These are phyloP conservation scores for Cercospora brassicicola DNA, from an alignment of 2,329 filamentous ascomycete genomes.

Conservation along the genomic window DNA sequence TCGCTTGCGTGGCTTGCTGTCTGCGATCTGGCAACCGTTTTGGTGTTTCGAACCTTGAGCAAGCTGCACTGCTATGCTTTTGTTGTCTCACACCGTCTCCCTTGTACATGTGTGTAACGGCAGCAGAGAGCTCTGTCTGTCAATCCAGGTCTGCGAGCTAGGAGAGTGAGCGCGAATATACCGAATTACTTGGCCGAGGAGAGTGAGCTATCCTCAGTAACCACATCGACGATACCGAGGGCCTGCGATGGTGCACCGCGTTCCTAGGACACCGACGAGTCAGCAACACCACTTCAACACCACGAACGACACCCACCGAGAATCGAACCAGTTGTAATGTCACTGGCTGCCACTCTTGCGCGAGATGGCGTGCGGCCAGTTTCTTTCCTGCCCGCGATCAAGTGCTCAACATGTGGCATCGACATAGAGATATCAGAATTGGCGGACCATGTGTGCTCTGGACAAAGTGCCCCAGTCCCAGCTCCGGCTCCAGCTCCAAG, in stretches of 20 bases:
- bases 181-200: not conserved
- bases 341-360: constrained; percentile 33
- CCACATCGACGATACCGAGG: not conserved
- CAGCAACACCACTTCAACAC: not conserved
- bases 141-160: not conserved
- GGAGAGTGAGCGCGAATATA: not conserved
- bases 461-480: constrained; percentile 8
- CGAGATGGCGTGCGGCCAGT: constrained; percentile 56
- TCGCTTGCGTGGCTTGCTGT: constrained; percentile 21
- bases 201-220: not conserved
- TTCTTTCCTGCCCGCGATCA: constrained; percentile 76
- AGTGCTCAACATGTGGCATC: constrained; percentile 76
- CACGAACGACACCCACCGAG: not conserved
- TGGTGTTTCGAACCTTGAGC: constrained; percentile 20
- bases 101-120: constrained; percentile 8
- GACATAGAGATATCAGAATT: constrained; percentile 82
- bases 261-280: constrained; percentile 7
- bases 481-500: constrained; percentile 2
- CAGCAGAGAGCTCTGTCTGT: not conserved
- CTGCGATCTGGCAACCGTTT: constrained; percentile 19
- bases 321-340: constrained; percentile 26
- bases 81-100: not conserved
- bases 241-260: constrained; percentile 6
- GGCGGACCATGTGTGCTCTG: constrained; percentile 74
- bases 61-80: constrained; percentile 8